Evolutionary conservation across 805 yeast genomes (phyloP), one percentile per base, ranked within the genome.

Genomic region (Cyberlindnera lachancei): DNA sequence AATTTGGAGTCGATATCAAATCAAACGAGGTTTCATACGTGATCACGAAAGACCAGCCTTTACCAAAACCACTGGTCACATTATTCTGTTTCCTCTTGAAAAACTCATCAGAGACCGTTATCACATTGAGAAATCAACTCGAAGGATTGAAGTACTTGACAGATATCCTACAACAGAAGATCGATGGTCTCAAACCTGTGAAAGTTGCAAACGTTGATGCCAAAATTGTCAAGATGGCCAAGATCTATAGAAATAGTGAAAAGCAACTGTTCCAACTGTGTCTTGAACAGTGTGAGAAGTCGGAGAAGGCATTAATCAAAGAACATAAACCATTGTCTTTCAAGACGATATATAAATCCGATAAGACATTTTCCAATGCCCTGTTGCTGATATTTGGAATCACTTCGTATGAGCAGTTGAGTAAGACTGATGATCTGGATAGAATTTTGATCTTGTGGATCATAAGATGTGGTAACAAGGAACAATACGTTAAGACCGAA

Each of bases 401-500:
- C 9, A 53, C 68, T 4, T 61, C 64, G 15, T 75, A 67, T 44
- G 77, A 73, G 5, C 75, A 71, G 28, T 45, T 81, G 12, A 25
- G 36, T 7, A 46, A 66, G 3, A 60, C 70, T 26, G 61, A 66
- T 25, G 63, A 74, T 28, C 56, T 74, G 36, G 78, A 76, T 35
- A 80, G 77, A 42, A 68, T 70, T 3, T 59, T 82, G 53, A 52
- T 78, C 15, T 53, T 82, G 24, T 82, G 79, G 73, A 58, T 81
- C 17, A 70, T 81, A 22, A 63, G 86, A 44, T 68, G 73, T 36
- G 58, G 63, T 35, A 79, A 77, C 48, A 60, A 58, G 18, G 52
- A 52, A 14, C 48, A 49, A 7, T 67, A 61, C 23, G n/a, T n/a
- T n/a, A n/a, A n/a, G n/a, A 12, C 32, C 11, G 46, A 35, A 5